phyloP scores from a whole-genome alignment of 1,284 basidiomycete species.

The Ganoderma multipileum region DNA sequence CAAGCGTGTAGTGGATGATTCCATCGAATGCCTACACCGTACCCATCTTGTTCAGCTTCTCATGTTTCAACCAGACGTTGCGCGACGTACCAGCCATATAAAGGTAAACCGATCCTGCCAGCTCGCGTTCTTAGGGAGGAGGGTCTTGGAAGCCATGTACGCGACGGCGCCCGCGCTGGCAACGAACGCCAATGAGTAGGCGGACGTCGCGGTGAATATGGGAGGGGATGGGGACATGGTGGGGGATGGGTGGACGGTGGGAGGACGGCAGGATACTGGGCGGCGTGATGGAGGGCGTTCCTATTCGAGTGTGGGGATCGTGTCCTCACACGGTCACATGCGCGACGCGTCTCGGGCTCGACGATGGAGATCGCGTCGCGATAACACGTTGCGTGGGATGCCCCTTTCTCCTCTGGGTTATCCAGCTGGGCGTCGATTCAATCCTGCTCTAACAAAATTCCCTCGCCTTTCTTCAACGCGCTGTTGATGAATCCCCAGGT shows the following conservation, averaged over 20 bases:
- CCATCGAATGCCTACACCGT: conserved; percentile 70
- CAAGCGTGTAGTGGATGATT: conserved; percentile 80
- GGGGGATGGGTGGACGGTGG: conserved; percentile 1
- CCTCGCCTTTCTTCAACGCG: not conserved
- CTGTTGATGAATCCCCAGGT: not conserved
- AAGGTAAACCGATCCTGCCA: conserved; percentile 73
- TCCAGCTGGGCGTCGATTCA: not conserved
- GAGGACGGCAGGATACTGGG: not conserved
- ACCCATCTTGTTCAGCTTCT: too few species aligned
- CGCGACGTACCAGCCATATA: conserved; percentile 69
- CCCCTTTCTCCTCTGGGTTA: not conserved
- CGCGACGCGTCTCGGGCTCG: conserved; percentile 24
- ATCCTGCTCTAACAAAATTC: conserved; percentile 7
- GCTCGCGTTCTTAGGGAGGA: conserved; percentile 67
- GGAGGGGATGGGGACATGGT: conserved; percentile 32
- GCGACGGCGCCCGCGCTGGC: conserved; percentile 56
- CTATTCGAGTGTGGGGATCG: conserved; percentile 9
- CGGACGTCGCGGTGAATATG: conserved; percentile 73
- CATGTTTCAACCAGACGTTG: not conserved
- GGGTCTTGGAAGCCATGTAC: conserved; percentile 53
- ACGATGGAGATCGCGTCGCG: conserved; percentile 11
- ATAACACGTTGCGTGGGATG: not conserved
- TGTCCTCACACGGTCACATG: conserved; percentile 26
- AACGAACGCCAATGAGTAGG: conserved; percentile 68
- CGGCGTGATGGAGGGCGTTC: not conserved